Evolutionary conservation across 768 basidiomycete genomes (phyloP).

Genomic region (Leucosporidium scottii): DNA sequence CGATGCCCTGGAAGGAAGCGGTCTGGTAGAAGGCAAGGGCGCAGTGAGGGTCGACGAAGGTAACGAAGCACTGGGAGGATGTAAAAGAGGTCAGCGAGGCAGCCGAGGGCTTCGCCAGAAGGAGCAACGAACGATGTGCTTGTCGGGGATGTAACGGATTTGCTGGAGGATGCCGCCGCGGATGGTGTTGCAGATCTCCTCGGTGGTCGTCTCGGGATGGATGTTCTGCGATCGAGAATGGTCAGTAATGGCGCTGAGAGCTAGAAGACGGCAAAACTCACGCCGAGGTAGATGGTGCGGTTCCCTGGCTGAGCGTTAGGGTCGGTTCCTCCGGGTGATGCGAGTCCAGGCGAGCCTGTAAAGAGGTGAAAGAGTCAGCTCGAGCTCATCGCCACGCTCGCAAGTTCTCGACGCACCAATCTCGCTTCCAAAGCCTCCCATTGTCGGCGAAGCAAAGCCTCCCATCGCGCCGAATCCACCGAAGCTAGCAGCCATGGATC

Average conservation of each 20-base stretch:
- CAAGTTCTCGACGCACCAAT: conserved; percentile 39
- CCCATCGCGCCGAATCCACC: conserved; percentile 31
- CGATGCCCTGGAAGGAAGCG: conserved; percentile 79
- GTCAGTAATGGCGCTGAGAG: neutral
- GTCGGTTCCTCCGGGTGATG: conserved; percentile 37
- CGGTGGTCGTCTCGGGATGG: conserved; percentile 87
- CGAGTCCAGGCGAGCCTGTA: conserved; percentile 13
- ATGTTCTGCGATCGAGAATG: conserved; percentile 52
- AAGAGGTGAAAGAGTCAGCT: conserved; percentile 7
- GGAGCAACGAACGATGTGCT: conserved; percentile 69
- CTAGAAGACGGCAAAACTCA: conserved; percentile 7
- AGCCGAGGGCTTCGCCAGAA: no score
- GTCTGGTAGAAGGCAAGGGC: conserved; percentile 93
- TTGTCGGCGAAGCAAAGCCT: conserved; percentile 34
- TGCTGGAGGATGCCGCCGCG: conserved; percentile 95
- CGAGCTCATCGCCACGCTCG: conserved; percentile 36
- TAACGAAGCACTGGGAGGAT: conserved; percentile 53
- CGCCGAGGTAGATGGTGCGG: conserved; percentile 84
- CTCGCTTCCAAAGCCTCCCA: conserved; percentile 20
- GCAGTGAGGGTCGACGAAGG: conserved; percentile 77
- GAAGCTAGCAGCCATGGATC: conserved; percentile 40
- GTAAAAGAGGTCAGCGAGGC: conserved; percentile 16
- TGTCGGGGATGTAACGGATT: conserved; percentile 90
- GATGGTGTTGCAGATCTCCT: conserved; percentile 93
- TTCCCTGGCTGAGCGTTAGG: conserved; percentile 58